Conservation (phyloP, 352 stramenopile genomes). For the Pythium vanterpoolii region DNA sequence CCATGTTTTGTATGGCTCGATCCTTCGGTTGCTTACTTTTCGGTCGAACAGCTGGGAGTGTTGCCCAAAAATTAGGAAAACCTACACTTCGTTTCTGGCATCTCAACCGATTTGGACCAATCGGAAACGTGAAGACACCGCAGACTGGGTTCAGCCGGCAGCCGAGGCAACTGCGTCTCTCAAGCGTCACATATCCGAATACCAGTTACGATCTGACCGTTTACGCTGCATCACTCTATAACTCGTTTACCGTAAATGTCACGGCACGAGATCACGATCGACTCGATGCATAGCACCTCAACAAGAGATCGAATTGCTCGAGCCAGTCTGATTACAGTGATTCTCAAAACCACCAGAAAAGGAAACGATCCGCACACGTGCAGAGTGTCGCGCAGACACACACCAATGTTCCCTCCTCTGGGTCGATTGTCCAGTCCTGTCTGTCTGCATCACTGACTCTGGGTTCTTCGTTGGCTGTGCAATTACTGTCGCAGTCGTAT, state of each 20-base stretch:
- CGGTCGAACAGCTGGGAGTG: background rate
- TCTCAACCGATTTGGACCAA: background rate
- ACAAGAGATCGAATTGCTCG: too few species aligned
- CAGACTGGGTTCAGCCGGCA: background rate
- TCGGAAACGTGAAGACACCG: background rate
- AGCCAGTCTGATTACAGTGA: background rate
- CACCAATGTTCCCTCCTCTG: background rate
- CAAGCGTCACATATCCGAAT: background rate
- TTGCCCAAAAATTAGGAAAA: background rate
- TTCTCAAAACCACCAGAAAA: background rate
- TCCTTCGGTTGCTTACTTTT: background rate
- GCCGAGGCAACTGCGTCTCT: background rate
- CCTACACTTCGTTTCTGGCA: too few species aligned
- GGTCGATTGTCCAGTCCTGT: background rate
- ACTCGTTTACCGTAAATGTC: background rate
- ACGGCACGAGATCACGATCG: background rate
- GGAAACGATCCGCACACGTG: background rate
- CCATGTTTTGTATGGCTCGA: background rate
- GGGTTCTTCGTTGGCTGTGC: background rate
- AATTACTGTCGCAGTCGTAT: background rate
- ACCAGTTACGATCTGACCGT: background rate
- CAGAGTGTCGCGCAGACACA: background rate
- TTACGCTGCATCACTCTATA: background rate
- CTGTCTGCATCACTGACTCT: background rate
- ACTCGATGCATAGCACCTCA: too few species aligned